Base-by-base conservation (phyloP, 2,329 filamentous ascomycete genomes). In the Colletotrichum costaricense region DNA sequence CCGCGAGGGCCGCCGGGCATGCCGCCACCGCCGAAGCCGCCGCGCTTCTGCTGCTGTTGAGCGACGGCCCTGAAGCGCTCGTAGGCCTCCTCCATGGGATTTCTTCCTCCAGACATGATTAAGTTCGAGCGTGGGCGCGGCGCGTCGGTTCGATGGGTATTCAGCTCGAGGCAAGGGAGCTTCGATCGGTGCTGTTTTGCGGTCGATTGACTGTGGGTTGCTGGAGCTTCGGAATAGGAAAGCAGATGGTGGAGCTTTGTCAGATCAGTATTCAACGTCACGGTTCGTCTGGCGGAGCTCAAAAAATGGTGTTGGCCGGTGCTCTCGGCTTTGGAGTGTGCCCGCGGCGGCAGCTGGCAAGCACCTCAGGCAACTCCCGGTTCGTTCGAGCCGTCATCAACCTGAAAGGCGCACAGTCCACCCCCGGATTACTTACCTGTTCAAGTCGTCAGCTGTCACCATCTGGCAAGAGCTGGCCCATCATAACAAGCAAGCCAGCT, bases 11-110 rank as follows among this genome's bases (percentile, higher is more conserved):
- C 82, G 70, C 83, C 82, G 54, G 85, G 82, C 72, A 83, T 80
- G 63, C 83, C 81, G 70, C 67, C 67, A 26, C 84, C 85, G 69
- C 84, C 81, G 72, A 84, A 82, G 66, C 83, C 83, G 73, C 84
- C 83, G 66, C 84, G 81, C 70, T 84, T 79, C 72, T 76, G 75
- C 78, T 83, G 81, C 67, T 83, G 76, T 79, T 84, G 81, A 68
- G 86, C 85, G 79, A 87, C 86, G 78, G 86, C 84, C 76, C 87
- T 86, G 71, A 89, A 82, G 76, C 84, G 85, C 74, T 84, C 85
- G 80, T 88, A 83, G 74, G 88, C 87, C 78, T 89, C 86, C 78
- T 89, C 86, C 78, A 85, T 82, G 28, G 83, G 84, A 73, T 80
- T 84, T 58, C 79, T 77, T 52, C 76, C 75, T 74, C 71, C 72